Base-by-base conservation (phyloP, 108 stramenopile species). In the Nannochloropsis gaditana region DNA sequence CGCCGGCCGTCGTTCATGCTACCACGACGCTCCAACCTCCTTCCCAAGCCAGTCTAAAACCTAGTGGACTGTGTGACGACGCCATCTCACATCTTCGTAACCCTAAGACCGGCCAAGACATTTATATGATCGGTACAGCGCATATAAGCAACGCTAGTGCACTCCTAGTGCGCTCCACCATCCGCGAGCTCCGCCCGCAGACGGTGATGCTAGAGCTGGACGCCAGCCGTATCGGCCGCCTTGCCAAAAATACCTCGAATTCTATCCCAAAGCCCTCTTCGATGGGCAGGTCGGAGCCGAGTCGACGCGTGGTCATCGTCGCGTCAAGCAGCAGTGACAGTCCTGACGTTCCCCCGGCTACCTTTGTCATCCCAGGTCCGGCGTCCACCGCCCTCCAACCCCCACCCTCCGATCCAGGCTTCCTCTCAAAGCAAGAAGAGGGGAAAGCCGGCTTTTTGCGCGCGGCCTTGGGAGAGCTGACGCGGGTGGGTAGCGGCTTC, bases 81-180 rank as follows among this genome's bases (percentile, higher is more conserved):
- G 59, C 59, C n/a, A 73, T 73, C 3, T 73, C 59, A 15, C 59
- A 73, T 2, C 59, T 73, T 8, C 59, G 6, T n/a, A 73, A 73
- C 59, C 59, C 59, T n/a, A 73, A 73, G n/a, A 73, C 59, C 19
- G 59, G 59, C 15, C 59, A 73, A 73, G 47, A 50, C 47, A 50
- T 50, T 15, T 50, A 50, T 50, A 50, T 50, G 47, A 50, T 50
- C 47, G 47, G 47, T 15, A 50, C 47, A 11, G 47, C 47, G 47
- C 47, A 50, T 50, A 50, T 50, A 10, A 50, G 47, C 47, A 50
- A 50, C 15, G 47, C 10, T 11, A 50, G 47, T 50, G 47, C 47
- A 10, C 10, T 50, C 47, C 47, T 50, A 11, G 47, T 50, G 11
- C 47, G 47, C 47, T 50, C 47, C 47, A 50, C 47, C 47, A 50